Conservation (phyloP, 176 grass and related monocot species). For the Bonia amplexicaulis region DNA sequence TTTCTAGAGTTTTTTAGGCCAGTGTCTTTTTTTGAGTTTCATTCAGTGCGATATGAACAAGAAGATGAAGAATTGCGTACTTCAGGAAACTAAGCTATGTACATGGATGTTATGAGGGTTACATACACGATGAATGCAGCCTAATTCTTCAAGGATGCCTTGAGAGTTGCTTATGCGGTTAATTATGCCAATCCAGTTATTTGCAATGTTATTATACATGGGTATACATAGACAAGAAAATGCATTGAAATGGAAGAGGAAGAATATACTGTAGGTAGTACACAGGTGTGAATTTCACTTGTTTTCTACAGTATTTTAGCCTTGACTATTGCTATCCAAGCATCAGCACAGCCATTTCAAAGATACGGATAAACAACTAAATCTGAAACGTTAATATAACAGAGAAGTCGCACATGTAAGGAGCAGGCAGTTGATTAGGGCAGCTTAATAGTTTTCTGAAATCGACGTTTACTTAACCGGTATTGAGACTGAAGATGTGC, state of each 20-base stretch:
- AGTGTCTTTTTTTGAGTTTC: background rate
- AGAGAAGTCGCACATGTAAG: slow-evolving; percentile 16
- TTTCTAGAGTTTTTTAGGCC: background rate
- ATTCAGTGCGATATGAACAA: background rate
- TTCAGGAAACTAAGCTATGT: background rate
- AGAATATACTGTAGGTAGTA: background rate
- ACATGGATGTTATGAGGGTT: slow-evolving; percentile 19
- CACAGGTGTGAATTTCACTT: background rate
- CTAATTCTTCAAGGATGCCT: background rate
- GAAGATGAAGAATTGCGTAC: background rate
- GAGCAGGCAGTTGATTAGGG: background rate
- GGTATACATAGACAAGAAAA: background rate
- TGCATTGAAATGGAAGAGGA: background rate
- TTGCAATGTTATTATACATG: background rate
- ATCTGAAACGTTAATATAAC: background rate
- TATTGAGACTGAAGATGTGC: background rate
- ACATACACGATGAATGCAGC: background rate
- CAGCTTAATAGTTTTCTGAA: background rate
- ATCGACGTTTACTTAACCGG: background rate
- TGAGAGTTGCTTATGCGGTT: background rate
- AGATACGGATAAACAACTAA: slow-evolving; percentile 13
- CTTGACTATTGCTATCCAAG: background rate
- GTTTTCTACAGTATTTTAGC: background rate
- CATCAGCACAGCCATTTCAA: background rate
- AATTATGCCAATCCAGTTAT: background rate